Evolutionary conservation across 441 rosid genomes (phyloP), one percentile per base, ranked within the genome.

Genomic region (Gossypium lobatum): DNA sequence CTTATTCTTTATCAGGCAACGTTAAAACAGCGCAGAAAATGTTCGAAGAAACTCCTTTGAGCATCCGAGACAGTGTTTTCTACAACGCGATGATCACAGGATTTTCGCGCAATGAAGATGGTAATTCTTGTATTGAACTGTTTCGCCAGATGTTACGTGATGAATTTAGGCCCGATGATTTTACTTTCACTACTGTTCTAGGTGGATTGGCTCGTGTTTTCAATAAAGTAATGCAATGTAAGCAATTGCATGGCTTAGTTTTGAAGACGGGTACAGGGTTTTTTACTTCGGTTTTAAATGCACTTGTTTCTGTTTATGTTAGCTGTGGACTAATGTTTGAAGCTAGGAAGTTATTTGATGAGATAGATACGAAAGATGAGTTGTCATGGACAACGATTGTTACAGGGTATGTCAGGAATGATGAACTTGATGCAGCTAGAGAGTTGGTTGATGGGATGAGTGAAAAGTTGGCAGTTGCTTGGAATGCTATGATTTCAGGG

Each of bases 401-500:
- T 25, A 59, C 64, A 14, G 64, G 64, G 64, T 59, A 59, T 59
- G 39, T 59, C 6, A 59, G 23, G 39, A 59, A 59, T 14, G 64
- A 59, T 25, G 39, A 59, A 59, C 39, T 59, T 26, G 64, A 59
- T 59, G 64, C 64, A 25, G 64, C 64, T 14, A 59, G 64, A 16
- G 64, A 59, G 64, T 59, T 59, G 37, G 64, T 59, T 26, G 64
- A 59, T 59, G 64, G 64, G 64, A 59, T 59, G 64, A 59, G 17
- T 59, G 64, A 59, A 59, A 59, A 59, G 37, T 25, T 59, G 64
- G 64, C 18, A 26, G 64, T 59, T 59, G 64, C 64, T 59, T 59
- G 39, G 64, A 59, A 59, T 26, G 64, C 64, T 11, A 59, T 59
- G 64, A 59, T 59, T 25, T 59, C 39, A 14, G 64, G 64, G 64